Evolutionary conservation across 2,329 filamentous ascomycete genomes (phyloP).

Genomic region (Dryadomyces sulphureus): DNA sequence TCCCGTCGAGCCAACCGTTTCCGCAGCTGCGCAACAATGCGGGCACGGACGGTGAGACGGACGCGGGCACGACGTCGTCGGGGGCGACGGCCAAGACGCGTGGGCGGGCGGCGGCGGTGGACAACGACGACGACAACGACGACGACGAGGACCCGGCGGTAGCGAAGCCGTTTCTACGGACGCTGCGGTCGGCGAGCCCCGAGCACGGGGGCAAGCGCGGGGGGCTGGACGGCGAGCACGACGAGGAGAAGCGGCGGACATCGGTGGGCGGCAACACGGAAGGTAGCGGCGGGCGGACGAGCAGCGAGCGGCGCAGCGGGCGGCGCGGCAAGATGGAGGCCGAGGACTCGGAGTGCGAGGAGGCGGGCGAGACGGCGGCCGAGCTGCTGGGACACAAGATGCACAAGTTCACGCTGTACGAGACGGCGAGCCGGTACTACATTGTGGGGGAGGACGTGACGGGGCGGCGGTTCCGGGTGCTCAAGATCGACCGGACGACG

Average conservation of each 20-base stretch:
- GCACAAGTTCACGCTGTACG: conserved; percentile 97
- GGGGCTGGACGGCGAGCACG: conserved; percentile 10
- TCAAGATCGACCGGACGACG: conserved; percentile 87
- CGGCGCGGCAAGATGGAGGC: conserved; percentile 11
- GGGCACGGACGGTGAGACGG: conserved; percentile 11
- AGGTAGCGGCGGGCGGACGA: not conserved
- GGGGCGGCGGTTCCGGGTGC: conserved; percentile 74
- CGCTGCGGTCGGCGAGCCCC: conserved; percentile 37
- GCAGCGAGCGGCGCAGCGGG: not conserved
- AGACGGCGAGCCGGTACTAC: conserved; percentile 86
- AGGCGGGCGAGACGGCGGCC: not conserved
- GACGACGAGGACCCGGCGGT: conserved; percentile 44
- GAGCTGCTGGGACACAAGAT: conserved; percentile 46
- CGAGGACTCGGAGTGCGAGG: not conserved
- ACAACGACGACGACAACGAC: conserved; percentile 25
- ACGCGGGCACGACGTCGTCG: not conserved
- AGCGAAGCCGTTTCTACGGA: conserved; percentile 41
- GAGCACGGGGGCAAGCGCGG: conserved; percentile 16
- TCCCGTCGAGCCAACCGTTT: conserved; percentile 15
- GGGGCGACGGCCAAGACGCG: not conserved
- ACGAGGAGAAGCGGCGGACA: conserved; percentile 12
- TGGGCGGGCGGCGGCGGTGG: conserved; percentile 12
- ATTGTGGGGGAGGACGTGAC: conserved; percentile 85
- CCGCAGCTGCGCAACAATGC: conserved; percentile 27
- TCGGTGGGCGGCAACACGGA: conserved; percentile 11